Base-by-base conservation (phyloP, 202 grass and related monocot species). In the Elaeis oleifera region DNA sequence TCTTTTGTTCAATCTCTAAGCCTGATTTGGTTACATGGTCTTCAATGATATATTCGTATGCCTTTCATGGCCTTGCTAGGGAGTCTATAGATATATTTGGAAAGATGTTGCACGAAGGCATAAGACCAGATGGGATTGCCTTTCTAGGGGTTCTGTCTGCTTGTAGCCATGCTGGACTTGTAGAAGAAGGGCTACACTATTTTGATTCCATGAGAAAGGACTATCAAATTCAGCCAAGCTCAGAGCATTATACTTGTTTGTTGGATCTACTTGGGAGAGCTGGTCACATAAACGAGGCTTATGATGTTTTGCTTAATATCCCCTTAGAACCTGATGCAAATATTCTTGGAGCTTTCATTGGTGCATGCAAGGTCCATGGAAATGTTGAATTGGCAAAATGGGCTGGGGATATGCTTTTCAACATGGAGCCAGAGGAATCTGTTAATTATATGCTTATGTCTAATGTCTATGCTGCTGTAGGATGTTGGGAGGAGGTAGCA, bases 111-210 rank as follows among this genome's bases (percentile, higher is more conserved):
- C 71, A 51, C 44, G 66, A 78, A 70, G 84, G 81, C 9, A 26
- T 79, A 50, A 60, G 22, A 16, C 84, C 81, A 61, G 81, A 96
- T 31, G 68, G 79, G 29, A 57, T 88, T 54, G 70, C 81, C 1
- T 88, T 96, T 76, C 78, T 96, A 54, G 91, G 84, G 27, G 70
- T 88, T 72, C 67, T 90, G 14, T 88, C 87, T 71, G 84, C 83
- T 27, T 96, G 81, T 36, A 82, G 84, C 22, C 84, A 90, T 78
- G 84, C 81, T 17, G 87, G 86, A 22, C 64, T 96, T n/a, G 50
- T 90, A 27, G 74, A 90, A 72, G 72, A 79, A 74, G 91, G 79
- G 5, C 71, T 90, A 11, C 62, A 63, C 6, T 96, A 88, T 68
- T 90, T 90, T 59, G 59, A 59, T 71, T 62, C 73, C 52, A 88